Evolutionary conservation across 1,139 yeast species (phyloP).

Genomic region (Candida sp.): DNA sequence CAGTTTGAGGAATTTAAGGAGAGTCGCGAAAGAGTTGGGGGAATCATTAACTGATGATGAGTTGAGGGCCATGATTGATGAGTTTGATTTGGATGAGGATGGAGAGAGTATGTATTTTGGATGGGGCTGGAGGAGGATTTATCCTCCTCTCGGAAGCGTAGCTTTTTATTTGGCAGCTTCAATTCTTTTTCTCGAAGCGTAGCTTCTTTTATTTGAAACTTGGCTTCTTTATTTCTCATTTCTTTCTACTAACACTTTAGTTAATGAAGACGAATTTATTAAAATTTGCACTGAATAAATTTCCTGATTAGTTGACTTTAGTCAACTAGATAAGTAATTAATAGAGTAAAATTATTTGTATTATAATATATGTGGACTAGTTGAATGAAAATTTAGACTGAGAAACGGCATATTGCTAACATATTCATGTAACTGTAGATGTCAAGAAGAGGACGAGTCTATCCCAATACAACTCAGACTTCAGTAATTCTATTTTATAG

Average conservation of each 20-base stretch:
- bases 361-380: background rate
- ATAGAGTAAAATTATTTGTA: background rate
- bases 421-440: too few species aligned
- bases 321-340: background rate
- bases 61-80: slow-evolving; percentile 94
- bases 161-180: background rate
- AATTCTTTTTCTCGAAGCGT: too few species aligned
- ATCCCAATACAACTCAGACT: too few species aligned
- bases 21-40: slow-evolving; percentile 91
- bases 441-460: too few species aligned
- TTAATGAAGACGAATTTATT: slow-evolving; percentile 89
- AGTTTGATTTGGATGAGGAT: slow-evolving; percentile 94
- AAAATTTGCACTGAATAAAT: slow-evolving; percentile 75
- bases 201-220: background rate
- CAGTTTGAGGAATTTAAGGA: slow-evolving; percentile 72
- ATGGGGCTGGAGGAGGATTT: too few species aligned
- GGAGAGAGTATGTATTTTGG: slow-evolving; percentile 71
- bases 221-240: slow-evolving; percentile 3
- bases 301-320: background rate
- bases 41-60: slow-evolving; percentile 93
- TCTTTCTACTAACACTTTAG: slow-evolving; percentile 26
- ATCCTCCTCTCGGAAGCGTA: too few species aligned
- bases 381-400: background rate
- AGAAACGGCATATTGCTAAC: too few species aligned
- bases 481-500: too few species aligned